phyloP scores from a whole-genome alignment of 345 rosid species.

The Salix caprea region DNA sequence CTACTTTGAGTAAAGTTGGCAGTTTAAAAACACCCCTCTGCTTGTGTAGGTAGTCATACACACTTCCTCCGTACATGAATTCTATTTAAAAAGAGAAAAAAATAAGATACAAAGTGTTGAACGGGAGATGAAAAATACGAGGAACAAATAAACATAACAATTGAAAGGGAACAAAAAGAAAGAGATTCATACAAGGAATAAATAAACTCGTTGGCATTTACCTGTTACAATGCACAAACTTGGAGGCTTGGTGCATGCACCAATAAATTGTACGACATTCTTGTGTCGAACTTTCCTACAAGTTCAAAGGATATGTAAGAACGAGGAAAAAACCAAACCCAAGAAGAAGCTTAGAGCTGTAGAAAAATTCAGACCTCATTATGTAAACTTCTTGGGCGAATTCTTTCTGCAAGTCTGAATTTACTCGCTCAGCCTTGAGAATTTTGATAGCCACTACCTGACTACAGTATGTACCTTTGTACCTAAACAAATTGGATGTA shows the following conservation, averaged over 20 bases:
- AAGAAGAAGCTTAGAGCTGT: not conserved
- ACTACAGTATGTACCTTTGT: constrained; percentile 86
- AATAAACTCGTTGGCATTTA: constrained; percentile 20
- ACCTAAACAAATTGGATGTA: constrained; percentile 42
- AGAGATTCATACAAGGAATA: not conserved
- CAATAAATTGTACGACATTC: constrained; percentile 94
- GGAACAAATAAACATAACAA: not conserved
- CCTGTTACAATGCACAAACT: constrained; percentile 91
- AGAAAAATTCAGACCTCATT: constrained; percentile 61
- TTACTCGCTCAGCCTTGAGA: constrained; percentile 83
- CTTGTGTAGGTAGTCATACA: constrained; percentile 95
- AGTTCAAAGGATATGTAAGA: constrained; percentile 15
- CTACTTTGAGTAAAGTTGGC: constrained; percentile 80
- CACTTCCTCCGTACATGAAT: constrained; percentile 97
- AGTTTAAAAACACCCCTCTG: constrained; percentile 86
- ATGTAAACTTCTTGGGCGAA: constrained; percentile 96
- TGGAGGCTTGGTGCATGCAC: constrained; percentile 96
- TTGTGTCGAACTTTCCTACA: constrained; percentile 93
- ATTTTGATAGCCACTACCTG: constrained; percentile 98
- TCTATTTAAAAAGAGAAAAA: constrained; percentile 35
- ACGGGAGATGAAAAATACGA: not conserved
- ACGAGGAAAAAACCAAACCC: not conserved
- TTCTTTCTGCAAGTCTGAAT: constrained; percentile 80
- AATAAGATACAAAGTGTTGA: constrained; percentile 1
- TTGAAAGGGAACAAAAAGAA: not conserved